Conservation (phyloP, 768 basidiomycete genomes). For the Dioszegia aurantiaca region DNA sequence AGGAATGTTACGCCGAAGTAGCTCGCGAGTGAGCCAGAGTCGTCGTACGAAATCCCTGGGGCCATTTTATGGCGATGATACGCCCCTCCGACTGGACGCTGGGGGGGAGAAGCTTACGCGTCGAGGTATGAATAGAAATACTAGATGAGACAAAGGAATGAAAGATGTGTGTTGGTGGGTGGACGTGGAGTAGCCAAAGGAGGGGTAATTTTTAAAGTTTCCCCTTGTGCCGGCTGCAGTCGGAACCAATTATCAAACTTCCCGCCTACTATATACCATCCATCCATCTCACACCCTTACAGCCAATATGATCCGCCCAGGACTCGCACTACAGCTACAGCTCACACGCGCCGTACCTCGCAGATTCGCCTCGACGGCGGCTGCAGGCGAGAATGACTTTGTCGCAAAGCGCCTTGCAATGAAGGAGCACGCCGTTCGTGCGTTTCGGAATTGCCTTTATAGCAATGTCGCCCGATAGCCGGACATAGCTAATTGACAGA, state of each 20-base stretch:
- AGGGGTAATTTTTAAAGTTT: no score
- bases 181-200: no score
- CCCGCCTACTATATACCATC: slow-evolving; percentile 7
- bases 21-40: slow-evolving; percentile 50
- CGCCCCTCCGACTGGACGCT: neutral
- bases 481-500: slow-evolving; percentile 20
- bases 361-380: slow-evolving; percentile 23
- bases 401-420: slow-evolving; percentile 37
- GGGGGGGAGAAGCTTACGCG: neutral
- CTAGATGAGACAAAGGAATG: no score
- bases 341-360: slow-evolving; percentile 7
- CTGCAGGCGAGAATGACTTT: slow-evolving; percentile 40
- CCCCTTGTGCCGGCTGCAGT: no score
- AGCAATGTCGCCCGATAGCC: no score
- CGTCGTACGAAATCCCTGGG: slow-evolving; percentile 53
- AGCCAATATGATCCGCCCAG: slow-evolving; percentile 29
- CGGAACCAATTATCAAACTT: slow-evolving; percentile 5
- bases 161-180: no score
- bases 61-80: slow-evolving; percentile 20
- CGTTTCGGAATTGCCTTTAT: no score
- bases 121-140: neutral
- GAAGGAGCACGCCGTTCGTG: slow-evolving; percentile 47
- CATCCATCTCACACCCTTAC: neutral
- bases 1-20: slow-evolving; percentile 92
- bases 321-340: slow-evolving; percentile 9